Evolutionary conservation across 306 rosid genomes (phyloP), one percentile per base, ranked within the genome.

Genomic region (Hippophae rhamnoides): DNA sequence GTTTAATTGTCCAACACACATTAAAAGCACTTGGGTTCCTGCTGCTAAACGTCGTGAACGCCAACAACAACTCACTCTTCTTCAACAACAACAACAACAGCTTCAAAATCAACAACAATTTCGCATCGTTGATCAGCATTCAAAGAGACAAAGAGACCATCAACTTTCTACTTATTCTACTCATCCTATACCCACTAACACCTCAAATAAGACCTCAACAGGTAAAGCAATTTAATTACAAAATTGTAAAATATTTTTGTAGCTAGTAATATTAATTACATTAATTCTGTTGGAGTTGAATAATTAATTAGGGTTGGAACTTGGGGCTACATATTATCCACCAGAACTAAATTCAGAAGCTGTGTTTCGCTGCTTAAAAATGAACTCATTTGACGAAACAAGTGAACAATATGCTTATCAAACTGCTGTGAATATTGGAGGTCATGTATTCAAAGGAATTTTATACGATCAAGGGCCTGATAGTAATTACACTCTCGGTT

Each of bases 1-100:
- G 2, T 79, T 83, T 62, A 61, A 58, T 5, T 86, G 95, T 61
- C 74, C 73, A 72, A 86, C 86, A 14, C 95, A 84, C 67, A 54
- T 87, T 54, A 78, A 69, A 45, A 84, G 93, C 62, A 87, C 95
- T 57, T 84, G 92, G 95, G 68, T 80, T 61, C 83, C 89, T 60
- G 72, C 71, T 1, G 64, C 73, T 57, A 67, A 61, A 57, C 74
- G 89, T 52, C 78, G 79, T 61, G 82, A 69, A 1, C 68, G 70
- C 56, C 64, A 59, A 10, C 63, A 44, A 3, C 63, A 59, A 2
- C 50, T 58, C 59, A 23, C 66, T 55, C 13, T 52, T 60, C 51
- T 47, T 65, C 85, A 54, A 9, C 74, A 67, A 23, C 66, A 41
- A 45, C 43, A 50, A 41, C 55, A 14, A 9, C 55, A 46, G 41